Evolutionary conservation across 2,329 filamentous ascomycete genomes (phyloP), one percentile per base, ranked within the genome.

Genomic region (Paecilomyces niveus): DNA sequence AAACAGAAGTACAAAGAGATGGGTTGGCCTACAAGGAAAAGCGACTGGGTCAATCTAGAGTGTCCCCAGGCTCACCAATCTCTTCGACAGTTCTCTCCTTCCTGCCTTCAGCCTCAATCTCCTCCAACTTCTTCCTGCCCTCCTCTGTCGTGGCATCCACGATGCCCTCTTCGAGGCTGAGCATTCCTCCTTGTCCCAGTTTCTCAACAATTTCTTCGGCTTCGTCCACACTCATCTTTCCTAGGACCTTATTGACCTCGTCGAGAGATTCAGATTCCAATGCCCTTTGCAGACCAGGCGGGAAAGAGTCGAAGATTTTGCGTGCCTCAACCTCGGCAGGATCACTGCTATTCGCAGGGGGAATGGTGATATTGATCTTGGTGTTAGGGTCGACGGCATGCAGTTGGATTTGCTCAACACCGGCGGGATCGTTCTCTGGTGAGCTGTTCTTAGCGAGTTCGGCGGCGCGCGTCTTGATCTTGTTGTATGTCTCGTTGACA

Each of bases 341-440:
- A 56, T 92, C 86, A 24, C 85, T 81, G 66, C 86, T 89, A 24
- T 85, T 81, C 45, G 81, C 80, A 0, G 88, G 80, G 11, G 94
- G 93, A 45, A 96, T 88, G 57, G 78, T 84, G 74, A 97, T 97
- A 71, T 90, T 89, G 72, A 99, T 97, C 61, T 89, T 88, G 2
- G 93, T 97, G 54, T 89, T 89, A 0, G 93, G 93, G 73, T 97
- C 92, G 10, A 99, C 92, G 13, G 94, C 93, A 72, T 99, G 94
- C 53, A 99, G 83, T 76, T 99, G 95, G 65, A 99, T 99, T 75
- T 97, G 93, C 78, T 99, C 94, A 9, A 96, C 89, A 21, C 88
- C 90, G 24, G 81, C 84, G 1, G 76, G 76, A 7, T 79, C 78
- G 52, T 75, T 73, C 21, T 79, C 80, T 5, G 78, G 80, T 52